phyloP scores from a whole-genome alignment of 169 alveolate genomes.

The Perkinsus olseni region DNA sequence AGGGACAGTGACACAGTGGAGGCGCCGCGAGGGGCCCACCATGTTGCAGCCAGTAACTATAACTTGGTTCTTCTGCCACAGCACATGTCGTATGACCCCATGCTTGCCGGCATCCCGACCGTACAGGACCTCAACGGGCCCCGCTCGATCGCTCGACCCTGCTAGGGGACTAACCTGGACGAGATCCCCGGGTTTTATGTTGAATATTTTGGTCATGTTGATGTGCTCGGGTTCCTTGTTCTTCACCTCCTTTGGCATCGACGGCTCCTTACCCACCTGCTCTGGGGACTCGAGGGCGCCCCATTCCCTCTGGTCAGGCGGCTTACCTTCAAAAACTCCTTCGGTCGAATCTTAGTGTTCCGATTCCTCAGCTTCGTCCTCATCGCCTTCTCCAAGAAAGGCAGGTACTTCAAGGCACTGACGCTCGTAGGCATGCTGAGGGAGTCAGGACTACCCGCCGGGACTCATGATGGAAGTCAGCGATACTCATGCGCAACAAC shows the following conservation, averaged over 20 bases:
- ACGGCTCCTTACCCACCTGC: neutral
- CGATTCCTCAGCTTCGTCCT: neutral
- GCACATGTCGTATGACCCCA: neutral
- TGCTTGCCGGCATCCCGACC: constrained; percentile 7
- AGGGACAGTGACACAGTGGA: neutral
- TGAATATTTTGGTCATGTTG: neutral
- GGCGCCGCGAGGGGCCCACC: neutral
- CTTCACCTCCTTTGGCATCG: neutral
- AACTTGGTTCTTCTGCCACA: neutral
- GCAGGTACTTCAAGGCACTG: neutral
- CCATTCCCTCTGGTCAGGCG: neutral
- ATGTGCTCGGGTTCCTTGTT: neutral
- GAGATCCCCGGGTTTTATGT: neutral
- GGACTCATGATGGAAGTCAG: too few relatives aligned
- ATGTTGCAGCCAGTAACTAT: neutral
- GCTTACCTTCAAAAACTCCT: neutral
- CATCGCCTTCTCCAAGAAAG: neutral
- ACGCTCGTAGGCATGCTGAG: neutral
- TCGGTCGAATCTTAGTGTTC: neutral
- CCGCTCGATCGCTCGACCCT: neutral
- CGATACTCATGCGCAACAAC: too few relatives aligned
- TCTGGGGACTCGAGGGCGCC: neutral
- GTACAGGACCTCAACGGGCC: neutral
- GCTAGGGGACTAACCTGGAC: neutral
- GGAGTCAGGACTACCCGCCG: too few relatives aligned